A percentile compares a stretch with the other conserved stretches of the same genome.
Evolutionary conservation across 345 rosid genomes (phyloP).

Genomic region (Eucalyptus grandis): DNA sequence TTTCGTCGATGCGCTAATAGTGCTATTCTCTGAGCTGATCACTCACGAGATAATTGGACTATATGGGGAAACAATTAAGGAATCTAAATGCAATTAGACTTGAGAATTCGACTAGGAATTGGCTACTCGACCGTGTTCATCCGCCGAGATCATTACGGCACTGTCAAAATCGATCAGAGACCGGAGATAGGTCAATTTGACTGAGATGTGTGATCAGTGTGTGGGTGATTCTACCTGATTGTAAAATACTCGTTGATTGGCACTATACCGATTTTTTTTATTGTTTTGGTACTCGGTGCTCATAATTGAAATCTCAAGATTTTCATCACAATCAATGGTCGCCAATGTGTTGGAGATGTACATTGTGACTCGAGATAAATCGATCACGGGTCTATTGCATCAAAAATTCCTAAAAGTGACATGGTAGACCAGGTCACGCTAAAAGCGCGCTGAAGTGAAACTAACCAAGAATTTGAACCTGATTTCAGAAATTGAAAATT

Average conservation of each 20-base stretch:
- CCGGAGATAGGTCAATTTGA: accelerated
- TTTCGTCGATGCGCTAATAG: accelerated
- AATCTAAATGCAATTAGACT: too few relatives aligned
- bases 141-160: too few relatives aligned
- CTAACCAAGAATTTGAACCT: accelerated
- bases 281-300: accelerated
- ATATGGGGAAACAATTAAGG: accelerated
- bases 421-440: accelerated
- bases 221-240: too few relatives aligned
- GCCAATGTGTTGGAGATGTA: too few relatives aligned
- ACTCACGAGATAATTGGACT: accelerated
- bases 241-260: accelerated
- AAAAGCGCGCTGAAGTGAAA: accelerated
- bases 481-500: too few relatives aligned
- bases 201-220: too few relatives aligned
- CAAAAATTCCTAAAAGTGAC: too few relatives aligned
- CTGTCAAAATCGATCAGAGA: too few relatives aligned
- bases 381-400: accelerated
- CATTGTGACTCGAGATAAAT: too few relatives aligned
- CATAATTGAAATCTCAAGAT: too few relatives aligned
- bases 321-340: accelerated
- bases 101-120: accelerated
- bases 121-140: accelerated
- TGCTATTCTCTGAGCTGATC: accelerated
- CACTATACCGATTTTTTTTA: too few relatives aligned